phyloP scores from a whole-genome alignment of 441 rosid genomes.

The Pelargonium cotyledonis region DNA sequence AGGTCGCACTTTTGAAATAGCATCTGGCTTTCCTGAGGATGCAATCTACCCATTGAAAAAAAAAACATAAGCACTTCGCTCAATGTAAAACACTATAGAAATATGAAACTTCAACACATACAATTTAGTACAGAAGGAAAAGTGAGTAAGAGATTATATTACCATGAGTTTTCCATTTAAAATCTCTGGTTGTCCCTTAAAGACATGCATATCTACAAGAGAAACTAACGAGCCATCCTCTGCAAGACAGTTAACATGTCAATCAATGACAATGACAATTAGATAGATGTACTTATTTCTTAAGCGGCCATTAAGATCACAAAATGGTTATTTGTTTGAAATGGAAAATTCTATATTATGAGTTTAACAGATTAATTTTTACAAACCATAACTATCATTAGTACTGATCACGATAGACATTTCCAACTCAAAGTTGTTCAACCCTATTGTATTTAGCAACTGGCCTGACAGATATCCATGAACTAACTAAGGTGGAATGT shows the following conservation, averaged over 20 bases:
- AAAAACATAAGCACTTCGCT: conserved; percentile 19
- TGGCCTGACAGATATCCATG: not conserved
- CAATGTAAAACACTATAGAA: conserved; percentile 5
- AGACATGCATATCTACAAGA: conserved; percentile 64
- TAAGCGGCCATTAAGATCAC: conserved; percentile 15
- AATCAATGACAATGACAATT: conserved; percentile 12
- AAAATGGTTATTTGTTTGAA: conserved; percentile 2
- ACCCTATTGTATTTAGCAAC: not conserved
- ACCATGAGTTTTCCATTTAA: conserved; percentile 69
- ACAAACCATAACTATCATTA: not conserved
- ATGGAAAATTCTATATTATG: conserved; percentile 5
- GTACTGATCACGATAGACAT: not conserved
- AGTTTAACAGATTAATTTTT: not conserved
- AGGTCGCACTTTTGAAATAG: conserved; percentile 69
- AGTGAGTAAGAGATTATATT: conserved; percentile 16
- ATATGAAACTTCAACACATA: conserved; percentile 1
- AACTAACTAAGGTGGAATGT: not conserved
- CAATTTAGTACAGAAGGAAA: conserved; percentile 14
- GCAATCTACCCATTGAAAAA: conserved; percentile 43
- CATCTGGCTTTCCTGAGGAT: conserved; percentile 75
- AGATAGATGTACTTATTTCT: not conserved
- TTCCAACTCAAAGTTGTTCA: not conserved
- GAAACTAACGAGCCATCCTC: conserved; percentile 38
- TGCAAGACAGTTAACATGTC: conserved; percentile 30
- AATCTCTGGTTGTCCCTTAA: conserved; percentile 49